Evolutionary conservation across 108 stramenopile species (phyloP).

Genomic region (Cylindrotheca closterium): DNA sequence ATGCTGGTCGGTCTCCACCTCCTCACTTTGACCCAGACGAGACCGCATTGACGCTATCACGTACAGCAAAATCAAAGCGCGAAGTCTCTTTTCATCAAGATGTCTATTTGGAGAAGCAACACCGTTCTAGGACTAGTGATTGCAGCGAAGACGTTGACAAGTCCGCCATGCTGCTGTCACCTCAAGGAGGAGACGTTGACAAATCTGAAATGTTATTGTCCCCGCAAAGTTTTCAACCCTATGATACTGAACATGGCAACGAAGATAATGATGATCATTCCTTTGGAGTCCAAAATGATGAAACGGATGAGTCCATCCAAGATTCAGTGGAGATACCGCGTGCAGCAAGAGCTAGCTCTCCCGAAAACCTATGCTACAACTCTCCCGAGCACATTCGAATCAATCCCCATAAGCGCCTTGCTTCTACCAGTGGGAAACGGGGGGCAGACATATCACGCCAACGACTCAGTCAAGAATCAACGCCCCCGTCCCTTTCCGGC

Average conservation of each 20-base stretch:
- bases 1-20: not conserved
- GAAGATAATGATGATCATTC: not conserved
- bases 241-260: not conserved
- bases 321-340: slow-evolving; percentile 28
- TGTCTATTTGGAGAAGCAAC: no score
- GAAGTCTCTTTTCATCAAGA: not conserved
- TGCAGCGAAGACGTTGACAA: slow-evolving; percentile 7
- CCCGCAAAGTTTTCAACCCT: slow-evolving; percentile 7
- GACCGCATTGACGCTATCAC: not conserved
- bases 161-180: slow-evolving; percentile 10
- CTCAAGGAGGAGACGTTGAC: not conserved
- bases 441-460: slow-evolving; percentile 26
- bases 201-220: not conserved
- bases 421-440: slow-evolving; percentile 38
- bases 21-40: not conserved
- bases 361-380: not conserved
- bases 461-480: not conserved
- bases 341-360: not conserved
- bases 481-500: not conserved
- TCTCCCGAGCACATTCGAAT: slow-evolving; percentile 5
- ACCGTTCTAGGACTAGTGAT: no score
- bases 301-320: slow-evolving; percentile 4
- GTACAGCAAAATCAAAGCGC: not conserved
- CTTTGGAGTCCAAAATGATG: not conserved
- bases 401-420: slow-evolving; percentile 21